Conservation (phyloP, 129 eudicot genomes). For the Gnaphalium uliginosum region DNA sequence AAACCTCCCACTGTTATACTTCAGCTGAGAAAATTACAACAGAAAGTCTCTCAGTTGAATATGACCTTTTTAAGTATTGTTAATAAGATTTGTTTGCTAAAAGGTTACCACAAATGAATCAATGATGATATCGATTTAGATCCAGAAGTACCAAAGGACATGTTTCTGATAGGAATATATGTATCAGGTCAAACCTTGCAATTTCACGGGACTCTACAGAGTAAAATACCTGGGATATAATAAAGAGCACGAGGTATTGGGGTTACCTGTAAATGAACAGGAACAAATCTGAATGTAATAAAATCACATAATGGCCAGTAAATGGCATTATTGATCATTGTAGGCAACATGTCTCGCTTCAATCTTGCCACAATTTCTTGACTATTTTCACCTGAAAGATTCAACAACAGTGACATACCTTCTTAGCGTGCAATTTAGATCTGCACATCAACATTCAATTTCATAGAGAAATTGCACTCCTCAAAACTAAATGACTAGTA, state of each 20-base stretch:
- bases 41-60: not conserved
- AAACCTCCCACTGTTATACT: not conserved
- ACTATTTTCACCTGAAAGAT: slow-evolving; percentile 60
- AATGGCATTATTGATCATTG: slow-evolving; percentile 71
- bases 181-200: not conserved
- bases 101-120: too few species aligned
- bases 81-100: not conserved
- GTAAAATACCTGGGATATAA: not conserved
- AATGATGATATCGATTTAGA: not conserved
- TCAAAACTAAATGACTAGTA: not conserved
- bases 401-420: slow-evolving; percentile 2
- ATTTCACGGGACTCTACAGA: not conserved
- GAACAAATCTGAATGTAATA: slow-evolving; percentile 82
- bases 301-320: slow-evolving; percentile 98
- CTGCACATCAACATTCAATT: not conserved
- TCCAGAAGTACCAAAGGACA: not conserved
- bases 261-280: slow-evolving; percentile 89
- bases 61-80: not conserved
- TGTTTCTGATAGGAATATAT: not conserved
- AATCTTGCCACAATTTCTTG: slow-evolving; percentile 65
- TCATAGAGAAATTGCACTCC: not conserved
- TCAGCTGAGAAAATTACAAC: not conserved
- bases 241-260: slow-evolving; percentile 6
- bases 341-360: slow-evolving; percentile 83
- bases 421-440: not conserved